Percentiles rank a stretch among this genome's conserved stretches.
Evolutionary conservation across 2,329 filamentous ascomycete genomes (phyloP).

Genomic region (Neofusicoccum umdonicola): DNA sequence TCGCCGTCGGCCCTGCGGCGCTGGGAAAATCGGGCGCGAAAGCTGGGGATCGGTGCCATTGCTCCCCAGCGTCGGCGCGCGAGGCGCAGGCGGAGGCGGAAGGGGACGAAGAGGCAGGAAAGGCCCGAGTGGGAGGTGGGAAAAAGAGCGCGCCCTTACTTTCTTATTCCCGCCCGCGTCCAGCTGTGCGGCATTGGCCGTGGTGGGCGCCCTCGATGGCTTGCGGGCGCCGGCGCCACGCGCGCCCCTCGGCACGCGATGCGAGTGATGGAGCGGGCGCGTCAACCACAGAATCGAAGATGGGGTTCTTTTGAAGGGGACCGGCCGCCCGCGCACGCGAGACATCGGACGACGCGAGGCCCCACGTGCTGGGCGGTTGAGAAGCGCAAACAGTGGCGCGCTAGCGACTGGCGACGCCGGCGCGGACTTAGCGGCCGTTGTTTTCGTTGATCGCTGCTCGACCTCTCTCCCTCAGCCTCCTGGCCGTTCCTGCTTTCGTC

Average conservation of each 20-base stretch:
- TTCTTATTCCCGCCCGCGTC: neutral
- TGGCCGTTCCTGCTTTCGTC: neutral
- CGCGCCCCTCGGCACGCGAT: no score
- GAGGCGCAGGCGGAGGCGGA: neutral
- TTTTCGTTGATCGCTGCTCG: neutral
- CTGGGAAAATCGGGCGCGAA: neutral
- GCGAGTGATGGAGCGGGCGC: neutral
- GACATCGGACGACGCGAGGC: neutral
- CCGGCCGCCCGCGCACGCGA: neutral
- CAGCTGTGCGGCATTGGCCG: neutral
- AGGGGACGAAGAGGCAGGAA: neutral
- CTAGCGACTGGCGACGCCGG: neutral
- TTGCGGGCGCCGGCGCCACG: neutral
- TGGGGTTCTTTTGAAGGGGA: neutral
- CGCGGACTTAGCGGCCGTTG: slow-evolving; percentile 9
- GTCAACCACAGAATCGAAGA: no score
- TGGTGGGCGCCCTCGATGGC: neutral
- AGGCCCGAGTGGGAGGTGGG: neutral
- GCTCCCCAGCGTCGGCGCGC: neutral
- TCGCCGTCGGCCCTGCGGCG: neutral
- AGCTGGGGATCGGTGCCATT: neutral
- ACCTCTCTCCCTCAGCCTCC: neutral
- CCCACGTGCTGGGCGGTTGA: neutral
- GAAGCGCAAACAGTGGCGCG: neutral
- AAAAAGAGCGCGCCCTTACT: neutral